These are phyloP conservation scores for Margaritispora aquatica DNA, from an alignment of 495 filamentous ascomycete genomes.

Conservation along the genomic window DNA sequence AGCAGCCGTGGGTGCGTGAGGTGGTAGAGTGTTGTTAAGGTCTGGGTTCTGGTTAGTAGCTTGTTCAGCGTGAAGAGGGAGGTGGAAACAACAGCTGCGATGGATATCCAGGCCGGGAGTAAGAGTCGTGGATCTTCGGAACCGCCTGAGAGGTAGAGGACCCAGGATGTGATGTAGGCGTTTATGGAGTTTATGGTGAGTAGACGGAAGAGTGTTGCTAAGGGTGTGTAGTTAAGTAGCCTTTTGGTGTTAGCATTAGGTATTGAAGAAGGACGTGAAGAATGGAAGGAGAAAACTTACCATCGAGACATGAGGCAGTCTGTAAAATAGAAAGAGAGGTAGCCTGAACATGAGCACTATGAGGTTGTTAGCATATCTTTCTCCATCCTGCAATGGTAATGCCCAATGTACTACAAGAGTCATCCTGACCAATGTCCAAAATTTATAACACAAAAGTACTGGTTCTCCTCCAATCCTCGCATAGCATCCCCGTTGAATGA, in stretches of 20 bases:
- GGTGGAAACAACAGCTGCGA: slow-evolving; percentile 45
- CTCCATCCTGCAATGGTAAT: no score
- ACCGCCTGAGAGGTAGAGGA: slow-evolving; percentile 69
- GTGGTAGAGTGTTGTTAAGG: slow-evolving; percentile 73
- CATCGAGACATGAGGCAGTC: slow-evolving; percentile 91
- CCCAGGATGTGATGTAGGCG: slow-evolving; percentile 74
- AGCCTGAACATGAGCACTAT: slow-evolving; percentile 78
- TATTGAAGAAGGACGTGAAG: neutral
- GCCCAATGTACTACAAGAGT: no score
- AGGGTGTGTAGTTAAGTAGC: slow-evolving; percentile 84
- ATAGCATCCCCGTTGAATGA: neutral
- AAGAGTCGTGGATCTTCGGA: slow-evolving; percentile 70
- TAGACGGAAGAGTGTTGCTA: slow-evolving; percentile 76
- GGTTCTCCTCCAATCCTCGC: no score
- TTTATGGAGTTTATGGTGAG: slow-evolving; percentile 73
- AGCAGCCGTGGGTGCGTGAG: slow-evolving; percentile 74
- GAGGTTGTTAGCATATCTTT: neutral
- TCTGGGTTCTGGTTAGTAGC: slow-evolving; percentile 37
- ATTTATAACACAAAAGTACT: no score
- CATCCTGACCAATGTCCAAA: no score
- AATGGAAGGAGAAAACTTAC: slow-evolving; percentile 35
- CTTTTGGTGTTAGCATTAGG: slow-evolving; percentile 30
- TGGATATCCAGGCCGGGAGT: slow-evolving; percentile 81
- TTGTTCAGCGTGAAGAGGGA: neutral
- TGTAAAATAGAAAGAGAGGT: slow-evolving; percentile 84